Percentiles rank a stretch among this genome's conserved stretches.
Evolutionary conservation across 2,329 filamentous ascomycete genomes (phyloP).

Genomic region (Exophiala viscosa): DNA sequence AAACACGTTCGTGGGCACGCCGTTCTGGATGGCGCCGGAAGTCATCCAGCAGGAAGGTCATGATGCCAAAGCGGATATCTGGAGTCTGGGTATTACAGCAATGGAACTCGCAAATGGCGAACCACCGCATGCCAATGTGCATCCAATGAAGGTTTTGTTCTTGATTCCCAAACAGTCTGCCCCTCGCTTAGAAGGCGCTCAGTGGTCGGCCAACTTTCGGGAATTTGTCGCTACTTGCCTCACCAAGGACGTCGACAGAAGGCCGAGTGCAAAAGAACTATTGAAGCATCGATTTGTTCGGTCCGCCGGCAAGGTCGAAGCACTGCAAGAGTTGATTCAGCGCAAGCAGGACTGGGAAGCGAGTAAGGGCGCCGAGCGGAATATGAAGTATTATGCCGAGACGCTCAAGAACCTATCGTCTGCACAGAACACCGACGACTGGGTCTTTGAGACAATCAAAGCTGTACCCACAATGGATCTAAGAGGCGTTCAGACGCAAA

Average conservation of each 20-base stretch:
- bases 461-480: slow-evolving; percentile 59
- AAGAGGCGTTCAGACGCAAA: slow-evolving; percentile 48
- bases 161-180: slow-evolving; percentile 85
- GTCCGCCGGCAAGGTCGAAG: slow-evolving; percentile 80
- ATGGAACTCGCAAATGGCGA: slow-evolving; percentile 87
- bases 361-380: slow-evolving; percentile 63
- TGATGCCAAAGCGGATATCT: slow-evolving; percentile 89
- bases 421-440: slow-evolving; percentile 73
- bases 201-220: slow-evolving; percentile 85
- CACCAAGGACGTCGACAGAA: slow-evolving; percentile 81
- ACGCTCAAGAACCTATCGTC: slow-evolving; percentile 69
- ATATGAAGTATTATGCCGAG: slow-evolving; percentile 88
- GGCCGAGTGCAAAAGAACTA: slow-evolving; percentile 81
- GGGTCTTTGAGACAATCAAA: slow-evolving; percentile 94
- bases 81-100: slow-evolving; percentile 87
- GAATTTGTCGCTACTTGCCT: slow-evolving; percentile 90
- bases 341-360: slow-evolving; percentile 80
- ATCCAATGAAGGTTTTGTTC: slow-evolving; percentile 92
- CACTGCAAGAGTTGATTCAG: slow-evolving; percentile 77
- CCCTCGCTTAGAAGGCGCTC: slow-evolving; percentile 72
- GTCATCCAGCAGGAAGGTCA: slow-evolving; percentile 83
- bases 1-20: slow-evolving; percentile 95
- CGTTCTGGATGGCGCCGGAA: slow-evolving; percentile 96
- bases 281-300: slow-evolving; percentile 85
- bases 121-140: slow-evolving; percentile 78